Evolutionary conservation across 2,329 filamentous ascomycete genomes (phyloP).

Genomic region (Colletotrichum sp.): DNA sequence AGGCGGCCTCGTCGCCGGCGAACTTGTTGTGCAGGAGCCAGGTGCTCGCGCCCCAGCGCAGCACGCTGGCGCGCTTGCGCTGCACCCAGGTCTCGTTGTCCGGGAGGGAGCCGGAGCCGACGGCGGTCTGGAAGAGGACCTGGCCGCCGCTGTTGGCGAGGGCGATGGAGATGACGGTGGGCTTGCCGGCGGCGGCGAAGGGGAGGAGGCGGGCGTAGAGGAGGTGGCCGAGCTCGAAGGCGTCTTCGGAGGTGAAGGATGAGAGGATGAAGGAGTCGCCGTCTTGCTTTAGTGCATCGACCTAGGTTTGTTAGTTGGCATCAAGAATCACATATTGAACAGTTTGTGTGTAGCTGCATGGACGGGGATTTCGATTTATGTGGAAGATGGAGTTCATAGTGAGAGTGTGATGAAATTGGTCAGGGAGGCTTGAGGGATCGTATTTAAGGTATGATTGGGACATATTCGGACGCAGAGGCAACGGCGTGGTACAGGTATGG

Average conservation of each 20-base stretch:
- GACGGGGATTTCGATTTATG: neutral
- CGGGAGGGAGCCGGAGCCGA: conserved; percentile 69
- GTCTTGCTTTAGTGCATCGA: conserved; percentile 33
- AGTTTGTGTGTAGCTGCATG: neutral
- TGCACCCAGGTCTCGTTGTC: conserved; percentile 76
- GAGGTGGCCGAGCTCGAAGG: conserved; percentile 68
- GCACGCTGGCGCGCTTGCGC: conserved; percentile 74
- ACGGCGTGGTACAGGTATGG: no score
- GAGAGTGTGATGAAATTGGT: neutral
- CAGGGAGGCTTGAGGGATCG: neutral
- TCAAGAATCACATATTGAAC: neutral
- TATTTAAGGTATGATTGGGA: neutral
- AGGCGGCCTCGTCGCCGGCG: conserved; percentile 65
- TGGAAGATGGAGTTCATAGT: neutral
- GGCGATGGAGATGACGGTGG: conserved; percentile 68
- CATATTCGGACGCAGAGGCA: no score
- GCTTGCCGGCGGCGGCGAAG: conserved; percentile 39
- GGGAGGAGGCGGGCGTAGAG: conserved; percentile 67
- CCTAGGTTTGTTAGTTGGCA: conserved; percentile 14
- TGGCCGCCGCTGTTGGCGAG: conserved; percentile 59
- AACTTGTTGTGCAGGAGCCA: conserved; percentile 77
- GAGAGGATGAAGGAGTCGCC: conserved; percentile 49
- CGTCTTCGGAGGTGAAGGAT: conserved; percentile 68
- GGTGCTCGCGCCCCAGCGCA: conserved; percentile 72
- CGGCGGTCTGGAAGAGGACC: conserved; percentile 73